A percentile compares a stretch with the other conserved stretches of the same genome.
These are phyloP conservation scores for Flaveria robusta DNA, from an alignment of 129 eudicot species.

Conservation along the genomic window DNA sequence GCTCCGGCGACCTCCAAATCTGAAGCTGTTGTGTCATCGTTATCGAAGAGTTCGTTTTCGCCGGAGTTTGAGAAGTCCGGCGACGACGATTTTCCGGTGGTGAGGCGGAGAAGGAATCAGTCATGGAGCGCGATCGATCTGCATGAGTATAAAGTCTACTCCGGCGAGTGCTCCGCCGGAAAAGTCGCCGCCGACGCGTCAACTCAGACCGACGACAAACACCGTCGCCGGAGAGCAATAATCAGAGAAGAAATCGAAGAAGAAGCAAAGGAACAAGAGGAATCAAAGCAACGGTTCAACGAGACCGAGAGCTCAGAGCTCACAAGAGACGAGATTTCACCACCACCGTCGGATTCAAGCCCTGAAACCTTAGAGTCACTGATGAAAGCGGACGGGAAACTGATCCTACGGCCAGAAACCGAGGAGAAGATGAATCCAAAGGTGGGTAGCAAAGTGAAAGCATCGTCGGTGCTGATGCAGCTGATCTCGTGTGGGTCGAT, in stretches of 20 bases:
- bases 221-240: conserved; percentile 48
- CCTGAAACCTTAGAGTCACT: conserved; percentile 84
- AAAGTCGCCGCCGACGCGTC: conserved; percentile 70
- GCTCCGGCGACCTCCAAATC: conserved; percentile 31
- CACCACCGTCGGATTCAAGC: conserved; percentile 98
- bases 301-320: conserved; percentile 47
- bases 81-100: conserved; percentile 42
- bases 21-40: conserved; percentile 30
- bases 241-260: conserved; percentile 37
- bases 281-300: conserved; percentile 14
- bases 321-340: conserved; percentile 66
- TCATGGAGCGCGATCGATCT: conserved; percentile 84
- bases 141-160: conserved; percentile 77
- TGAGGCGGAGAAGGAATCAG: conserved; percentile 66
- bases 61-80: conserved; percentile 39
- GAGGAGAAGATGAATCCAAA: conserved; percentile 34
- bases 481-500: conserved; percentile 83
- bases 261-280: conserved; percentile 39
- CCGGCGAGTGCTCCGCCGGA: conserved; percentile 49
- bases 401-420: conserved; percentile 32
- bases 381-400: conserved; percentile 75
- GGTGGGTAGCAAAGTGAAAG: conserved; percentile 37
- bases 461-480: conserved; percentile 85
- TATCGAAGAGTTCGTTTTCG: conserved; percentile 27
- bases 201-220: conserved; percentile 85